Base-by-base conservation (phyloP, 2,329 filamentous ascomycete genomes). In the Arthrobotrys sinensis region DNA sequence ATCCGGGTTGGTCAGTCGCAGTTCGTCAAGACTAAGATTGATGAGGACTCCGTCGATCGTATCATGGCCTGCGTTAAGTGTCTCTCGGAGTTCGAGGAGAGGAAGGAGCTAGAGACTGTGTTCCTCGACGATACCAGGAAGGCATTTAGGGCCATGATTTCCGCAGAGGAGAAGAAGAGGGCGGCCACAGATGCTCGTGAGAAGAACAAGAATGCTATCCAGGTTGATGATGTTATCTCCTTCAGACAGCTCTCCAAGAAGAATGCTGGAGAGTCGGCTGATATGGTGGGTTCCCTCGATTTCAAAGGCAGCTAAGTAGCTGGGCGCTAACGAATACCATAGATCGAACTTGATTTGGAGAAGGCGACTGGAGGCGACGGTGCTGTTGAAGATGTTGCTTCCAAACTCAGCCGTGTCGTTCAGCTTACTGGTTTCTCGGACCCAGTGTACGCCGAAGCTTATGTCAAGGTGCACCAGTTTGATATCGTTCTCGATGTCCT, bases 371-470 rank as follows among this genome's bases (percentile, higher is more conserved):
- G 95, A 53, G 96, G 95, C 76, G 95, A 98, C 84, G 89, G 91
- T 14, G 90, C 89, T 0, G 88, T 92, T 1, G 96, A 97, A 83
- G 94, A 97, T 80, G 88, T 97, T 1, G 92, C 93, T 11, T 97
- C 94, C 68, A 99, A 99, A 85, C 90, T 99, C 79, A 97, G 92
- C 86, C 90, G 96, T 12, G 95, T 99, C 43, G 96, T 99, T 21
- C 96, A 99, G 85, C 89, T 99, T 53, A 99, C 96, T 16, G 96
- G 96, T 79, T 99, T 99, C 88, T 98, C 96, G 0, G 96, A 99
- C 83, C 92, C 96, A 0, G 96, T 99, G 12, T 99, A 99, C 82
- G 96, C 93, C n/a, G 96, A 99, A 85, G 96, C 96, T 4, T 99
- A 99, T 82, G 95, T 99, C 83, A 97, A 97, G 84, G 95, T 99